These are phyloP conservation scores for Ogataea pignaliae DNA, from an alignment of 805 yeast species.

Conservation along the genomic window DNA sequence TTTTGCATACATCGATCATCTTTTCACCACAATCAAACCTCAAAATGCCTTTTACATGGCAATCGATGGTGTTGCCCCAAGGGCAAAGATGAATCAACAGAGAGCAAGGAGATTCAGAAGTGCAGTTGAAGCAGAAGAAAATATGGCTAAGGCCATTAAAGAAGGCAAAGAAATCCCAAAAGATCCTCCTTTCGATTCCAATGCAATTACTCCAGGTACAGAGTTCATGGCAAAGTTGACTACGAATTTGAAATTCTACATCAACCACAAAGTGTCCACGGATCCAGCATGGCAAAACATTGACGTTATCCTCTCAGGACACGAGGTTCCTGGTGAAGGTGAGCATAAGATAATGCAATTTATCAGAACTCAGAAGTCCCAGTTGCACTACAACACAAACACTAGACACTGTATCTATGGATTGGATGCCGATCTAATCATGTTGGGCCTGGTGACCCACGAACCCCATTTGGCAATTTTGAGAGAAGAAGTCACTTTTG, in stretches of 20 bases:
- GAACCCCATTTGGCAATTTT: slow-evolving; percentile 93
- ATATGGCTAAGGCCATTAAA: slow-evolving; percentile 64
- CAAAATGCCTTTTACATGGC: slow-evolving; percentile 89
- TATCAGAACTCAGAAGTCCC: slow-evolving; percentile 75
- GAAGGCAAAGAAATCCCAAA: slow-evolving; percentile 74
- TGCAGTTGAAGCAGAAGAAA: slow-evolving; percentile 87
- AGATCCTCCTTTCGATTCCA: slow-evolving; percentile 85
- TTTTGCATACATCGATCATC: slow-evolving; percentile 89
- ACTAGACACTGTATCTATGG: slow-evolving; percentile 93
- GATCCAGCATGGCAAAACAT: slow-evolving; percentile 84
- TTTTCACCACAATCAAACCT: slow-evolving; percentile 85
- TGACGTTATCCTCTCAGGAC: slow-evolving; percentile 79
- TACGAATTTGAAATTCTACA: slow-evolving; percentile 74
- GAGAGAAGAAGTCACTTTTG: slow-evolving; percentile 94
- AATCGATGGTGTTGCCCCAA: slow-evolving; percentile 97
- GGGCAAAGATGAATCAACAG: slow-evolving; percentile 98
- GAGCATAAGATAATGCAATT: slow-evolving; percentile 96
- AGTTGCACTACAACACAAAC: slow-evolving; percentile 68
- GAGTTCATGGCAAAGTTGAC: slow-evolving; percentile 92
- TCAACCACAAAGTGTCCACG: slow-evolving; percentile 80
- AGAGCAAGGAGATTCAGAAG: slow-evolving; percentile 93
- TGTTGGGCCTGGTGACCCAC: slow-evolving; percentile 86
- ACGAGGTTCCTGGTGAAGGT: slow-evolving; percentile 98
- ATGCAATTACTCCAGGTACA: slow-evolving; percentile 94
- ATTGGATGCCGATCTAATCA: slow-evolving; percentile 91